Evolutionary conservation across 495 filamentous ascomycete species (phyloP), one percentile per base, ranked within the genome.

Genomic region (Xylaria bambusicola): DNA sequence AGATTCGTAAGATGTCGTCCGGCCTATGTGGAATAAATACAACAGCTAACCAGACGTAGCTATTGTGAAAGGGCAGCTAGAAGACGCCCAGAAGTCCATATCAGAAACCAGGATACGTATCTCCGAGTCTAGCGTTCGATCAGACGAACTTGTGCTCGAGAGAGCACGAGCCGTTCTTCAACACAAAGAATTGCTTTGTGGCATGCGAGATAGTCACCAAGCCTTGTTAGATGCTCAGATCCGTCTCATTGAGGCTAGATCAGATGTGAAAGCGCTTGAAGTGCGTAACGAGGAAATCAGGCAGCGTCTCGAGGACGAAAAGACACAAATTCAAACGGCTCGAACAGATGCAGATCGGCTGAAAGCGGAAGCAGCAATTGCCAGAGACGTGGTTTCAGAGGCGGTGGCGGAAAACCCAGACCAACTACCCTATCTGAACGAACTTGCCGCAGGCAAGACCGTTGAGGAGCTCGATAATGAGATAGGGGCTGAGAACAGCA

Each of bases 221-320:
- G 80, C 83, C 29, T 77, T 92, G 10, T 68, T 91, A 13, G 85
- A 90, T 65, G 79, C 80, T 2, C 81, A 90, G 56, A 71, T 97
- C 42, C 77, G 82, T 46, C 75, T 86, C 6, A 77, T 93, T 29
- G 95, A 98, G 75, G 93, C 91, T 0, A 69, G 75, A 8, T 97
- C 92, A 0, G 94, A 97, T 62, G 69, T 88, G 5, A 82, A 85
- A 51, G 76, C 75, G 12, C 75, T 96, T 6, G 80, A 80, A 63
- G 73, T 73, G 15, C 87, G 84, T 33, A 90, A 91, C 62, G 50
- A 63, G 2, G 79, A 86, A 15, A 83, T 90, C 45, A 76, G 72
- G 33, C 68, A 77, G 52, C 73, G 74, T 48, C 72, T 93, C 0
- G 75, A 84, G 8, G 72, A 66, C 50, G 82, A 42, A 52, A 69